phyloP scores from a whole-genome alignment of 306 rosid genomes.

The Medicago arabica region DNA sequence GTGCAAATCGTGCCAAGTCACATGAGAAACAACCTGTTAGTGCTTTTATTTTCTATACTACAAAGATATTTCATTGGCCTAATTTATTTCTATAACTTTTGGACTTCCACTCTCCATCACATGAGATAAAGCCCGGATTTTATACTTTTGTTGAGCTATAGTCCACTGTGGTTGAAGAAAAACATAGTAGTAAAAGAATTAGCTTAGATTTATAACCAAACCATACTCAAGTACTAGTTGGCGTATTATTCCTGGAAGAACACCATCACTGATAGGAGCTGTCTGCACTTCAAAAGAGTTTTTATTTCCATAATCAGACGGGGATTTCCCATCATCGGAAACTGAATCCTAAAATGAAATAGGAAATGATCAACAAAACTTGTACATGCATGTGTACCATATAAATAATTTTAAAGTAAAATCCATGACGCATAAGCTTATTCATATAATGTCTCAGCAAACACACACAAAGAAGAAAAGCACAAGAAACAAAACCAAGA shows the following conservation, averaged over 20 bases:
- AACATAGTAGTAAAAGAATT: neutral
- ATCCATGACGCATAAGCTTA: constrained; percentile 17
- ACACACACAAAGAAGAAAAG: neutral
- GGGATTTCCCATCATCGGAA: constrained; percentile 44
- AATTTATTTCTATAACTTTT: neutral
- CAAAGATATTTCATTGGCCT: too few relatives aligned
- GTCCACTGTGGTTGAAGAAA: constrained; percentile 22
- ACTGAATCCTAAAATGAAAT: constrained; percentile 51
- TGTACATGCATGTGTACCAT: constrained; percentile 13
- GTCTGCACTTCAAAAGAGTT: constrained; percentile 81
- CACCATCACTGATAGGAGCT: constrained; percentile 75
- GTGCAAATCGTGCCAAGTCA: constrained; percentile 30
- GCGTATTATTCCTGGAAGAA: constrained; percentile 83
- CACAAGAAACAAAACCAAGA: constrained; percentile 10
- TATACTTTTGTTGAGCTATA: neutral
- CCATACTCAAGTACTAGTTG: constrained; percentile 82
- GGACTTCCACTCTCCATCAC: too few relatives aligned
- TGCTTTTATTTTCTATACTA: constrained; percentile 13
- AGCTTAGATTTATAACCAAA: constrained; percentile 1
- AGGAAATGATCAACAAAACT: constrained; percentile 30
- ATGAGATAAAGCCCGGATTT: constrained; percentile 21
- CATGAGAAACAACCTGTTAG: neutral
- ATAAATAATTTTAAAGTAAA: constrained; percentile 18
- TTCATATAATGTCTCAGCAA: constrained; percentile 11
- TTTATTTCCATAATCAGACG: constrained; percentile 35